phyloP scores from a whole-genome alignment of 2,329 filamentous ascomycete genomes.

The Aspergillus viridinutans region DNA sequence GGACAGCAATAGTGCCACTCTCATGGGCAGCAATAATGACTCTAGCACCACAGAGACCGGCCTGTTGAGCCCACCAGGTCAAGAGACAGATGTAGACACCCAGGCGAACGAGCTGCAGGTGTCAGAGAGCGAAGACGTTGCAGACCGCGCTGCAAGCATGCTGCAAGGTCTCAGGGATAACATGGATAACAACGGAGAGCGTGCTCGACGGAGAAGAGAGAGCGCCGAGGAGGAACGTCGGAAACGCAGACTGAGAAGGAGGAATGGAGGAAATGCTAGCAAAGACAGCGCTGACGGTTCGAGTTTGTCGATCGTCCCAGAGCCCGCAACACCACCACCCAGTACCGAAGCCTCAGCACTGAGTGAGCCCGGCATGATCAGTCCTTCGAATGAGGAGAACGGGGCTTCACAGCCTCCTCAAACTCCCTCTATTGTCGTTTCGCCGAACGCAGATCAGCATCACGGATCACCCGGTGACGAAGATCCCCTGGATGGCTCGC shows the following conservation, averaged over 20 bases:
- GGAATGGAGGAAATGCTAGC: conserved; percentile 48
- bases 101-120: conserved; percentile 34
- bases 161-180: conserved; percentile 76
- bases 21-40: neutral
- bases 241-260: conserved; percentile 61
- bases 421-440: conserved; percentile 36
- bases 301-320: conserved; percentile 27
- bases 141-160: conserved; percentile 75
- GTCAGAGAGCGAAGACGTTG: conserved; percentile 66
- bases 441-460: conserved; percentile 22
- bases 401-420: conserved; percentile 16
- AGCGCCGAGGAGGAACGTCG: conserved; percentile 75
- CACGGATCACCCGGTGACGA: conserved; percentile 17
- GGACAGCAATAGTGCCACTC: conserved; percentile 32
- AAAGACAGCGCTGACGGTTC: conserved; percentile 35
- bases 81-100: conserved; percentile 32
- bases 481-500: conserved; percentile 17
- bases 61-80: conserved; percentile 49
- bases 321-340: conserved; percentile 30
- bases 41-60: conserved; percentile 20
- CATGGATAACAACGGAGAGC: conserved; percentile 48
- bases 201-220: conserved; percentile 63
- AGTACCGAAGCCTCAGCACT: conserved; percentile 16
- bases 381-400: conserved; percentile 20
- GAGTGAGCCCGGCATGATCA: conserved; percentile 20